Percentiles rank a stretch among this genome's conserved stretches.
Conservation (phyloP, 106 monocot species). For the Acanthochlamys bracteata region DNA sequence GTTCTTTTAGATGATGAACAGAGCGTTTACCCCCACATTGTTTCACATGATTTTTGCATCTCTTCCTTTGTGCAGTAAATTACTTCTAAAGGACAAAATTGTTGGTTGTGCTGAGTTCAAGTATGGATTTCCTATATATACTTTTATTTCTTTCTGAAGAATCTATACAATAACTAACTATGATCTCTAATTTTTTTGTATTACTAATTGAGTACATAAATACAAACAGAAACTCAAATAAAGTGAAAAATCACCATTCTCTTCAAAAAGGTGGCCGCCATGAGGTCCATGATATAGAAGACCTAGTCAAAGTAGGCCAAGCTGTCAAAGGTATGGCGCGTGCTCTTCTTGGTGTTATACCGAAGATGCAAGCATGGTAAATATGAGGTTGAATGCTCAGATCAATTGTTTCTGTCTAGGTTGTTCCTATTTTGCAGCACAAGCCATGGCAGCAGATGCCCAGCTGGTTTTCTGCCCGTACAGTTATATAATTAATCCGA, state of each 20-base stretch:
- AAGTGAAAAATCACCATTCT: slow-evolving; percentile 71
- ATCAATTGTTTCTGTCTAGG: slow-evolving; percentile 35
- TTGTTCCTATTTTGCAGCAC: slow-evolving; percentile 95
- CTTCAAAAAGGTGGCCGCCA: slow-evolving; percentile 73
- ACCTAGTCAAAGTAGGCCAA: slow-evolving; percentile 78
- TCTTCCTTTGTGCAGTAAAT: slow-evolving; percentile 43
- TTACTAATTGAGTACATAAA: background rate
- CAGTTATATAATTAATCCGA: slow-evolving; percentile 85
- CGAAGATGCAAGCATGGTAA: background rate
- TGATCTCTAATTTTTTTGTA: background rate
- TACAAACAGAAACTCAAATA: slow-evolving; percentile 73
- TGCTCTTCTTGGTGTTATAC: background rate
- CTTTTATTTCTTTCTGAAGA: background rate
- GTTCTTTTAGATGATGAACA: too few relatives aligned
- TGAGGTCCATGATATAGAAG: slow-evolving; percentile 98
- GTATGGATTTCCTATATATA: slow-evolving; percentile 34
- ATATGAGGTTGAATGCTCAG: background rate
- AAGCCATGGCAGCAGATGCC: slow-evolving; percentile 69
- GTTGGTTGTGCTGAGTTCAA: slow-evolving; percentile 72
- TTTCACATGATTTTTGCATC: background rate
- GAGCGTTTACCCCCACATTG: too few relatives aligned
- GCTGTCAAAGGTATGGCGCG: slow-evolving; percentile 61
- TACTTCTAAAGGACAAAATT: slow-evolving; percentile 53
- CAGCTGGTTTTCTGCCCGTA: slow-evolving; percentile 94
- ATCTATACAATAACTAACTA: background rate